Percentiles rank a stretch among this genome's conserved stretches.
Conservation (phyloP, 306 rosid species). For the Acacia confusa region DNA sequence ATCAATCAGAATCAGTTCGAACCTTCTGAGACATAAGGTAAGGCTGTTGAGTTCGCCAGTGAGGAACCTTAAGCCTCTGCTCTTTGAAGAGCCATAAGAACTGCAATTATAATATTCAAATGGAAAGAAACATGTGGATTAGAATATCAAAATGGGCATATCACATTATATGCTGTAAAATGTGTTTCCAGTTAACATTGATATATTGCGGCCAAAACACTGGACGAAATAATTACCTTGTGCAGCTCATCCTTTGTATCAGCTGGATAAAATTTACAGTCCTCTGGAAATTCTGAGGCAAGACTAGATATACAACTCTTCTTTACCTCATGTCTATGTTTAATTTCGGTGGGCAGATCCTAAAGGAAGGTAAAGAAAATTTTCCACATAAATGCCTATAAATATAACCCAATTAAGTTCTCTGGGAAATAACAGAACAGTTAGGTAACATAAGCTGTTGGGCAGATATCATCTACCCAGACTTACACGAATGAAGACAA, state of each 20-base stretch:
- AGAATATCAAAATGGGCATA: conserved; percentile 20
- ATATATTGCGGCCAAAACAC: background rate
- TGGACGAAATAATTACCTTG: conserved; percentile 58
- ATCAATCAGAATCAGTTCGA: conserved; percentile 29
- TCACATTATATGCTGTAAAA: background rate
- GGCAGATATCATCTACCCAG: conserved; percentile 19
- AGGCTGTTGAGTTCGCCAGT: conserved; percentile 84
- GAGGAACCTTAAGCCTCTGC: conserved; percentile 82
- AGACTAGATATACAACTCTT: conserved; percentile 70
- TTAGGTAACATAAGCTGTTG: background rate
- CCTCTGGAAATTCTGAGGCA: conserved; percentile 84
- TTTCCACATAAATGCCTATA: background rate
- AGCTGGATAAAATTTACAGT: conserved; percentile 81
- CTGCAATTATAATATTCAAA: conserved; percentile 47
- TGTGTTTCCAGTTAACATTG: background rate
- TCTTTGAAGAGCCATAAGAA: conserved; percentile 92
- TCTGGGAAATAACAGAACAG: background rate
- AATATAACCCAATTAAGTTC: conserved; percentile 9
- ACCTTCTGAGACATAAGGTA: conserved; percentile 85
- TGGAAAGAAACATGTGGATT: background rate
- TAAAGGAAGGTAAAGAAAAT: conserved; percentile 32
- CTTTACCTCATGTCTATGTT: conserved; percentile 71
- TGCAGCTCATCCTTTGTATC: conserved; percentile 89
- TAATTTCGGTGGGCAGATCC: conserved; percentile 77
- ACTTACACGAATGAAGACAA: conserved; percentile 85